phyloP scores from a whole-genome alignment of 768 basidiomycete genomes.

The Austroboletus eburneus region DNA sequence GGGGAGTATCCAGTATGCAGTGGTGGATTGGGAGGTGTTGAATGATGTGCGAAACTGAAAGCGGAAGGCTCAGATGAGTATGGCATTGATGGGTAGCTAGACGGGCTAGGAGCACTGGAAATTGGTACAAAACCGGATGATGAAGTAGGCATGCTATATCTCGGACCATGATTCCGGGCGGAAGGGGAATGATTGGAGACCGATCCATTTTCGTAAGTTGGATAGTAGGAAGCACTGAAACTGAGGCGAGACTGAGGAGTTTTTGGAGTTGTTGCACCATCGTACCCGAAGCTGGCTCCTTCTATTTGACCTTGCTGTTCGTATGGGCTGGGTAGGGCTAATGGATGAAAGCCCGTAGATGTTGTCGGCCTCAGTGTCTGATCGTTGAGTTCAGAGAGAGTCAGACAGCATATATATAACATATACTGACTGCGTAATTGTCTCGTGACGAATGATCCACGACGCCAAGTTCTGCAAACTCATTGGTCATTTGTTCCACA shows the following conservation, averaged over 20 bases:
- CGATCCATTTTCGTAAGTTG: slow-evolving; percentile 41
- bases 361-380: slow-evolving; percentile 36
- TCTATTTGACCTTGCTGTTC: slow-evolving; percentile 35
- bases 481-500: slow-evolving; percentile 54
- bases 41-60: slow-evolving; percentile 32
- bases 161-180: slow-evolving; percentile 43
- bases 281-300: slow-evolving; percentile 36
- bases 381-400: slow-evolving; percentile 26
- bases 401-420: slow-evolving; percentile 9
- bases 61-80: slow-evolving; percentile 32
- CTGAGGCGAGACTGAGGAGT: slow-evolving; percentile 32
- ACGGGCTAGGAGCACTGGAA: slow-evolving; percentile 31
- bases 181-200: slow-evolving; percentile 30
- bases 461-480: slow-evolving; percentile 64
- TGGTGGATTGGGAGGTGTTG: slow-evolving; percentile 19
- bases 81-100: slow-evolving; percentile 34
- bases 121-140: slow-evolving; percentile 70
- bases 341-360: slow-evolving; percentile 31
- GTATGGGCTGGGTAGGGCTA: slow-evolving; percentile 33
- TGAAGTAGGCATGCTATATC: slow-evolving; percentile 62
- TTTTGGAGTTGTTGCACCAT: slow-evolving; percentile 36
- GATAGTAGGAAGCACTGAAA: slow-evolving; percentile 39
- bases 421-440: slow-evolving; percentile 51
- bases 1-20: slow-evolving; percentile 17
- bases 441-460: slow-evolving; percentile 49